Percentiles rank a stretch among this genome's conserved stretches.
phyloP scores from a whole-genome alignment of 2,329 filamentous ascomycete species.

The Helminthosporium solani region DNA sequence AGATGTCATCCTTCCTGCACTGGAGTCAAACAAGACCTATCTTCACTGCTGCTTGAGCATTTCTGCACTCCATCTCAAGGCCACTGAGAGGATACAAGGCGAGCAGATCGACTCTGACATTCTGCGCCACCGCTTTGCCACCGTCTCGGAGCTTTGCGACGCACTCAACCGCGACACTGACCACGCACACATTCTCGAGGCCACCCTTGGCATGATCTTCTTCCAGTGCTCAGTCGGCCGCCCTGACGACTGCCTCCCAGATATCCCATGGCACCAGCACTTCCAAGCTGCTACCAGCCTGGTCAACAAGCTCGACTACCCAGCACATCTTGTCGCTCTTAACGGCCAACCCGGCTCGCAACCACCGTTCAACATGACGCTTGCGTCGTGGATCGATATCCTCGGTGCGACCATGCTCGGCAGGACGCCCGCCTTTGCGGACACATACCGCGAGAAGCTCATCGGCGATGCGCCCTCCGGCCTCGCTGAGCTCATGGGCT shows the following conservation, averaged over 20 bases:
- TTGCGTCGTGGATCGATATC: constrained; percentile 95
- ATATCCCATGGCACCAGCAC: constrained; percentile 96
- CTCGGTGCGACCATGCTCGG: constrained; percentile 91
- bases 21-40: constrained; percentile 90
- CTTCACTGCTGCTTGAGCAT: constrained; percentile 95
- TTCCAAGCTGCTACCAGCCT: constrained; percentile 88
- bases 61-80: constrained; percentile 88
- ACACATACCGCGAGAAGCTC: constrained; percentile 95
- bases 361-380: constrained; percentile 91
- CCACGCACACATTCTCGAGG: constrained; percentile 86
- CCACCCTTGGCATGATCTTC: constrained; percentile 91
- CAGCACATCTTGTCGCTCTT: constrained; percentile 61
- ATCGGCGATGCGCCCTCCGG: constrained; percentile 67
- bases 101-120: constrained; percentile 87
- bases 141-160: constrained; percentile 81
- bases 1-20: constrained; percentile 80
- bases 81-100: constrained; percentile 63
- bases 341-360: constrained; percentile 60
- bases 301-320: constrained; percentile 80
- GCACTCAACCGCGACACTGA: constrained; percentile 77
- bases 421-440: constrained; percentile 80
- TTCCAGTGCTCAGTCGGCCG: constrained; percentile 91
- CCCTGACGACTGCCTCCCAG: constrained; percentile 78
- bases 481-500: constrained; percentile 92
- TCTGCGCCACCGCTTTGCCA: constrained; percentile 85